These are phyloP conservation scores for Litsea cubeba DNA, from an alignment of 164 flowering plant genomes.

Conservation along the genomic window DNA sequence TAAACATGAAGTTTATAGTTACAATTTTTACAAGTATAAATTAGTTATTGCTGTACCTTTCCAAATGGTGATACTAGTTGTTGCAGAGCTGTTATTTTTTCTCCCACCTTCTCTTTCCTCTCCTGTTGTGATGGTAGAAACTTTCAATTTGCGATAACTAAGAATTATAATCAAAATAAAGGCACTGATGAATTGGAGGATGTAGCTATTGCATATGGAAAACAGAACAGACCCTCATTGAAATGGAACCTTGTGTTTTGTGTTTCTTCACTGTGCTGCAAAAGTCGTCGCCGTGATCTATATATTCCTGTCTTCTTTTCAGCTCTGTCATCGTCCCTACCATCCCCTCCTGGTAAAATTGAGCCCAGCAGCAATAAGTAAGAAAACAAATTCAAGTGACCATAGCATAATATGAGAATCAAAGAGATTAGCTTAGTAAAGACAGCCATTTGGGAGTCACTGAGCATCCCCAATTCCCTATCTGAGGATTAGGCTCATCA, in stretches of 20 bases:
- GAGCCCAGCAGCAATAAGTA: background rate
- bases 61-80: slow-evolving; percentile 93
- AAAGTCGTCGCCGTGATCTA: slow-evolving; percentile 33
- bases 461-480: too few species aligned
- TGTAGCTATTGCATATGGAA: background rate
- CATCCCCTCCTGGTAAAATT: slow-evolving; percentile 15
- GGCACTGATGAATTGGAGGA: too few species aligned
- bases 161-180: background rate
- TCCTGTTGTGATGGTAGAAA: slow-evolving; percentile 37
- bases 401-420: too few species aligned
- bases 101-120: slow-evolving; percentile 81
- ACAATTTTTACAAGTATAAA: background rate
- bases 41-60: slow-evolving; percentile 44
- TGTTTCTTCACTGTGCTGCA: slow-evolving; percentile 47
- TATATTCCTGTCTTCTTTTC: slow-evolving; percentile 40
- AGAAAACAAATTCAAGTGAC: background rate
- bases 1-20: background rate
- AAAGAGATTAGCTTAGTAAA: too few species aligned
- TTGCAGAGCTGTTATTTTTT: slow-evolving; percentile 64
- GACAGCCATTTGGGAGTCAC: too few species aligned
- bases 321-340: slow-evolving; percentile 48
- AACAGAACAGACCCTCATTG: slow-evolving; percentile 40
- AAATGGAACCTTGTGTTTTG: slow-evolving; percentile 42
- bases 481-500: too few species aligned
- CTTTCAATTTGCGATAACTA: background rate